Conservation (phyloP, 305 asterid species). For the Fraxinus greggii region DNA sequence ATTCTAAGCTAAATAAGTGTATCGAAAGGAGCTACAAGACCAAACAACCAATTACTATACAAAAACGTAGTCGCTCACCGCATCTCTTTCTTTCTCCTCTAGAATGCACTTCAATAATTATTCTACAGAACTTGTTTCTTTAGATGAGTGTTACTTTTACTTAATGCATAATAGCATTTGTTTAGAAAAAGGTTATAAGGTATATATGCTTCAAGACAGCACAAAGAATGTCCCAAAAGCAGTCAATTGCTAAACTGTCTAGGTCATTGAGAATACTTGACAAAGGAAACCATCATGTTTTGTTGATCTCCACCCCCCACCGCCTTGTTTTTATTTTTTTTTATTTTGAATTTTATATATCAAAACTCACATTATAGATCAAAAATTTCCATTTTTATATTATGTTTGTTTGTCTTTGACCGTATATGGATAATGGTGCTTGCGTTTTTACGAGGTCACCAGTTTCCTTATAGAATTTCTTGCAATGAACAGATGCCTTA, state of each 20-base stretch:
- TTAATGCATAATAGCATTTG: background rate
- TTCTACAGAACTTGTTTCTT: background rate
- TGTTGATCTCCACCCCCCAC: background rate
- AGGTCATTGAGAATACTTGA: conserved; percentile 33
- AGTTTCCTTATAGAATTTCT: background rate
- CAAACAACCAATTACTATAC: background rate
- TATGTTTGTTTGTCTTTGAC: too few species aligned
- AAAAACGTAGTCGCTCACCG: background rate
- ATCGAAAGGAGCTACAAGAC: background rate
- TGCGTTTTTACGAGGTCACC: background rate
- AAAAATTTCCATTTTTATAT: too few species aligned
- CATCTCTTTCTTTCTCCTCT: background rate
- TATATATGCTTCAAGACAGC: conserved; percentile 14
- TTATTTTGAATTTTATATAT: too few species aligned
- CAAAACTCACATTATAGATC: too few species aligned
- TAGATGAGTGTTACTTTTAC: background rate
- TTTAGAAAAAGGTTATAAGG: background rate
- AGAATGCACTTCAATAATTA: background rate
- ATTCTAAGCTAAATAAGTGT: background rate
- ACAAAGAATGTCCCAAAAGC: conserved; percentile 37
- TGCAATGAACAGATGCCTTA: background rate
- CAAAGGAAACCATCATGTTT: conserved; percentile 19
- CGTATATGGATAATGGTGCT: background rate
- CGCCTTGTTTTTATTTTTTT: too few species aligned
- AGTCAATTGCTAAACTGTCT: conserved; percentile 43